Evolutionary conservation across 2,329 filamentous ascomycete species (phyloP).

Genomic region (Fusarium sp.): DNA sequence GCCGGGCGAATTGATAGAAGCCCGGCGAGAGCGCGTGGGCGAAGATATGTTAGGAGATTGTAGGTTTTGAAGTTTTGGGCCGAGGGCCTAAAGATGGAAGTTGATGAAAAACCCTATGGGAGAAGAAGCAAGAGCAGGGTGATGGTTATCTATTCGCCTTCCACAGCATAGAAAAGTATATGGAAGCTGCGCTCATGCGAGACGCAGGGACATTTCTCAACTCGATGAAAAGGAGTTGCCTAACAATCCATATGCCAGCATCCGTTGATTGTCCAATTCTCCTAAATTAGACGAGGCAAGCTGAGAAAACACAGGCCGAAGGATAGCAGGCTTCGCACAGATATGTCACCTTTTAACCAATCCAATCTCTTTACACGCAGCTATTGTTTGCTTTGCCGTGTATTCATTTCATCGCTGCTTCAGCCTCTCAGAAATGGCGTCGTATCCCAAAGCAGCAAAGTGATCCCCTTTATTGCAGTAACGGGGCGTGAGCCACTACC

Average conservation of each 20-base stretch:
- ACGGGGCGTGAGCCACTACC: constrained; percentile 12
- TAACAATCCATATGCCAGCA: neutral
- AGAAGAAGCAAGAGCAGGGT: neutral
- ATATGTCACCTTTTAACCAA: neutral
- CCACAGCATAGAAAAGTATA: neutral
- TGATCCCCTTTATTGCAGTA: constrained; percentile 22
- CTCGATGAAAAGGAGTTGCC: neutral
- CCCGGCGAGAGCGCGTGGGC: neutral
- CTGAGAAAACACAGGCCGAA: neutral
- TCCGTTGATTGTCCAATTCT: neutral
- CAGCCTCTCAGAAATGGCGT: constrained; percentile 1
- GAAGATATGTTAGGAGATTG: constrained; percentile 15
- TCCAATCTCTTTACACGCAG: neutral
- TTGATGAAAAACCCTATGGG: neutral
- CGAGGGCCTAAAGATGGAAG: neutral
- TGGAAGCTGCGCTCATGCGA: neutral
- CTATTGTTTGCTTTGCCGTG: neutral
- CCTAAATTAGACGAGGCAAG: neutral
- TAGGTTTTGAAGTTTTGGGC: neutral
- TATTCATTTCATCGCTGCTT: neutral
- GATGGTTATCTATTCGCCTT: neutral
- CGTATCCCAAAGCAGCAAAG: neutral
- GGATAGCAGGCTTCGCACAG: neutral
- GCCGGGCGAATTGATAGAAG: neutral
- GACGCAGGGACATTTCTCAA: neutral